Evolutionary conservation across 2,329 filamentous ascomycete genomes (phyloP).

Genomic region (Ceratocystis eucalypticola): DNA sequence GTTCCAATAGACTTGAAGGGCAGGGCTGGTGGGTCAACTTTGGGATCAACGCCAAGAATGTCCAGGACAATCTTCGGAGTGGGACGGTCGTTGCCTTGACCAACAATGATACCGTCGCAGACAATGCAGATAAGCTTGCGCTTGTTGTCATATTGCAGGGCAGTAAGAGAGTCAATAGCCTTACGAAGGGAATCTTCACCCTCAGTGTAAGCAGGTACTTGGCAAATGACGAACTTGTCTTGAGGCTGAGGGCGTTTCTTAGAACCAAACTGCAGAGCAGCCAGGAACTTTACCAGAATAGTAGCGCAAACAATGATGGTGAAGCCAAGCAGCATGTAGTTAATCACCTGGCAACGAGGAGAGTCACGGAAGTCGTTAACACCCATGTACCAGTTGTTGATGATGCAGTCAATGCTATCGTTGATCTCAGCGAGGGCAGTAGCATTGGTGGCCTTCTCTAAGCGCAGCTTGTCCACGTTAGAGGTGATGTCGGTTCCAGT

Average conservation of each 20-base stretch:
- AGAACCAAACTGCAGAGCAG: slow-evolving; percentile 83
- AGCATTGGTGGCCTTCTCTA: slow-evolving; percentile 30
- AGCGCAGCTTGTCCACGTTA: slow-evolving; percentile 44
- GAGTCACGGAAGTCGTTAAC: slow-evolving; percentile 70
- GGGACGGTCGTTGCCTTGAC: slow-evolving; percentile 87
- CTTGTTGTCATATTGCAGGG: slow-evolving; percentile 95
- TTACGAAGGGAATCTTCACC: slow-evolving; percentile 90
- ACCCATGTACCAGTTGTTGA: slow-evolving; percentile 72
- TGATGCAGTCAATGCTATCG: slow-evolving; percentile 66
- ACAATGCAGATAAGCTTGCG: slow-evolving; percentile 92
- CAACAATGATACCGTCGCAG: slow-evolving; percentile 94
- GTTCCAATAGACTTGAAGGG: slow-evolving; percentile 87
- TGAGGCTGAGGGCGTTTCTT: slow-evolving; percentile 81
- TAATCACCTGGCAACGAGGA: slow-evolving; percentile 70
- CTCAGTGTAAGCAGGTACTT: slow-evolving; percentile 95
- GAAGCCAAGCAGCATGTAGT: slow-evolving; percentile 78
- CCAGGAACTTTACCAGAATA: slow-evolving; percentile 77
- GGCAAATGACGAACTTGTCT: slow-evolving; percentile 98
- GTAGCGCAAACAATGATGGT: slow-evolving; percentile 71
- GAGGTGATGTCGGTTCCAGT: slow-evolving; percentile 66
- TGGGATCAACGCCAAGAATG: slow-evolving; percentile 92
- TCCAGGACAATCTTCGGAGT: slow-evolving; percentile 97
- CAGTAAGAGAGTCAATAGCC: slow-evolving; percentile 84
- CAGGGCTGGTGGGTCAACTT: slow-evolving; percentile 84
- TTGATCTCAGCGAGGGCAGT: slow-evolving; percentile 42